Conservation (phyloP, 805 yeast genomes). For the Maudiozyma pseudohumilis region DNA sequence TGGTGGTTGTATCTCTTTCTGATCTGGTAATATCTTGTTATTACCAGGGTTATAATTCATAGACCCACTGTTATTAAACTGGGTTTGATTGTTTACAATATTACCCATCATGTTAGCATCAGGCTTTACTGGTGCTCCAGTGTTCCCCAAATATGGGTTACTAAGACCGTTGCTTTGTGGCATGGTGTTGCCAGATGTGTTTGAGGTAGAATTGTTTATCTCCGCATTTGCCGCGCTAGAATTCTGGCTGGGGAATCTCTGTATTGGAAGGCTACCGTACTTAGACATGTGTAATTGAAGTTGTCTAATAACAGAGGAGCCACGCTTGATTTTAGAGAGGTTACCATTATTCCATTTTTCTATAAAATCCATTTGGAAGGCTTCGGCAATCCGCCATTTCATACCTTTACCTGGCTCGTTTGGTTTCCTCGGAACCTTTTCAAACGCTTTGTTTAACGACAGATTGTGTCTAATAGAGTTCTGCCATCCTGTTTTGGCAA, state of each 20-base stretch:
- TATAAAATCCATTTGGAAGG: slow-evolving; percentile 75
- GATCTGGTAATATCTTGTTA: not conserved
- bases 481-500: slow-evolving; percentile 95
- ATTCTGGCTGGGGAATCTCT: slow-evolving; percentile 17
- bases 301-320: slow-evolving; percentile 72
- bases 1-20: not conserved
- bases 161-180: not conserved
- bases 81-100: not conserved
- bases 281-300: slow-evolving; percentile 59
- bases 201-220: not conserved
- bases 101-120: too few species aligned
- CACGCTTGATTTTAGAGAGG: slow-evolving; percentile 63
- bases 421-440: slow-evolving; percentile 89
- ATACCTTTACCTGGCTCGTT: slow-evolving; percentile 98
- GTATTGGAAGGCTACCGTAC: slow-evolving; percentile 33
- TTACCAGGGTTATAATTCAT: not conserved
- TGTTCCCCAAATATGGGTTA: not conserved
- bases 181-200: not conserved
- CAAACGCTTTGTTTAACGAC: slow-evolving; percentile 92
- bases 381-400: slow-evolving; percentile 94
- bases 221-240: not conserved
- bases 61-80: not conserved
- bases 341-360: slow-evolving; percentile 71
- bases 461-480: slow-evolving; percentile 93
- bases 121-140: not conserved